A percentile compares a stretch with the other conserved stretches of the same genome.
Conservation (phyloP, 176 grass and related monocot genomes). For the Tillandsia fasciculata region DNA sequence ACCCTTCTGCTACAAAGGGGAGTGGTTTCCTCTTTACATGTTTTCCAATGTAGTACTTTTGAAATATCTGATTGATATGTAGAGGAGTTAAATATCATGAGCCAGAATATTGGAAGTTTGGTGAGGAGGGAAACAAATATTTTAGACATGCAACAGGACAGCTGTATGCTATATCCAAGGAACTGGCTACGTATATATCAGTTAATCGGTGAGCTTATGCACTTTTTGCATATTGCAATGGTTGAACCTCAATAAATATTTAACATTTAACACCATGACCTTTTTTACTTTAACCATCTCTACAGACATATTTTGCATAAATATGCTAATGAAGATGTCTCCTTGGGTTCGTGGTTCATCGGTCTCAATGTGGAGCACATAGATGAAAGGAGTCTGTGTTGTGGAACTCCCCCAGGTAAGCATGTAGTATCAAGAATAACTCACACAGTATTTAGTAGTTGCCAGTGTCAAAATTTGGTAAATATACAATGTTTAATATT, state of each 20-base stretch:
- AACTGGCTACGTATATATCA: slow-evolving; percentile 65
- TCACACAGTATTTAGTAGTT: too few relatives aligned
- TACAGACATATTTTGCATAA: slow-evolving; percentile 75
- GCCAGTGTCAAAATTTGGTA: too few relatives aligned
- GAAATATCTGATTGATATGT: slow-evolving; percentile 17
- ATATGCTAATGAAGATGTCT: slow-evolving; percentile 86
- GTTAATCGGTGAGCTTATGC: slow-evolving; percentile 44
- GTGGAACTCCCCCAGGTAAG: slow-evolving; percentile 71
- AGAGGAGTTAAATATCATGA: slow-evolving; percentile 70
- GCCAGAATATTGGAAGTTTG: slow-evolving; percentile 74
- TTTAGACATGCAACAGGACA: slow-evolving; percentile 73
- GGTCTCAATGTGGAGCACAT: slow-evolving; percentile 78
- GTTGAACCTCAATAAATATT: not conserved
- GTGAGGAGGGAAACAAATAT: slow-evolving; percentile 61
- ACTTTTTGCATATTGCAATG: not conserved
- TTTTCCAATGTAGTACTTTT: slow-evolving; percentile 8
- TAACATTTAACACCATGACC: too few relatives aligned
- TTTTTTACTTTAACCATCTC: not conserved
- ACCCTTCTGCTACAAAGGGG: slow-evolving; percentile 3
- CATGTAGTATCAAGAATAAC: not conserved
- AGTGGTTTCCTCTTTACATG: not conserved
- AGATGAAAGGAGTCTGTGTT: slow-evolving; percentile 80
- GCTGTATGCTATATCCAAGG: slow-evolving; percentile 66
- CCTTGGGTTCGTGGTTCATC: slow-evolving; percentile 79
- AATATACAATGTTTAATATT: too few relatives aligned